Percentiles rank a stretch among this genome's conserved stretches.
Conservation (phyloP, 805 yeast species). For the Ogataea ganodermae region DNA sequence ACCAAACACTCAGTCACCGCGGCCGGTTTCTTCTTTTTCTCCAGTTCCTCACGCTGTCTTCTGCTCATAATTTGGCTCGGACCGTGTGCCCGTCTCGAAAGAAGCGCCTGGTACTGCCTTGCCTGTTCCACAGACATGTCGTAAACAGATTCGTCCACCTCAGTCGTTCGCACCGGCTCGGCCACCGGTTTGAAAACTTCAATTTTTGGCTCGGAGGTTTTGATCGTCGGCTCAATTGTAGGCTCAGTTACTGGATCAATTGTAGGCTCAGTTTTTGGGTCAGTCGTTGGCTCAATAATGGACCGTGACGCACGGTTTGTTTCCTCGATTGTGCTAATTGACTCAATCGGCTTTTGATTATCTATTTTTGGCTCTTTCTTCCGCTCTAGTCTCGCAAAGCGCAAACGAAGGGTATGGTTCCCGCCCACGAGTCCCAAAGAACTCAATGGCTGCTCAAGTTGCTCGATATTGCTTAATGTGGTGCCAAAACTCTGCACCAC, state of each 20-base stretch:
- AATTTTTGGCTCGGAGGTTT: conserved; percentile 7
- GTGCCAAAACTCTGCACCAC: conserved; percentile 30
- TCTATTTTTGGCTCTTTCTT: background rate
- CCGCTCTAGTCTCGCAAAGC: conserved; percentile 24
- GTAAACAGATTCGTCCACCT: conserved; percentile 40
- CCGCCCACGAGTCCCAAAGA: conserved; percentile 31
- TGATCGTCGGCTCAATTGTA: background rate
- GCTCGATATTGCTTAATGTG: conserved; percentile 19
- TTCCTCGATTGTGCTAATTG: too few species aligned
- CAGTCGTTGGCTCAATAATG: too few species aligned
- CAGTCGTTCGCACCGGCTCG: conserved; percentile 10
- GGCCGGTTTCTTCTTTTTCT: conserved; percentile 22
- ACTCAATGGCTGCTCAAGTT: conserved; percentile 24
- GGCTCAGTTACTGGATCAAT: background rate
- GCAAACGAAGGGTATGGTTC: conserved; percentile 30
- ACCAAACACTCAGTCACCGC: conserved; percentile 41
- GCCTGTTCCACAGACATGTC: conserved; percentile 57
- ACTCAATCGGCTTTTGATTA: background rate
- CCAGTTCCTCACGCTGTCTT: conserved; percentile 37
- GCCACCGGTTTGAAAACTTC: conserved; percentile 22
- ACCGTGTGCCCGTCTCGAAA: conserved; percentile 44
- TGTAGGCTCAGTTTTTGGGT: background rate
- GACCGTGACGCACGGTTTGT: too few species aligned
- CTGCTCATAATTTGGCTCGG: conserved; percentile 28
- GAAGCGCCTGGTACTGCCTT: conserved; percentile 50